Base-by-base conservation (phyloP, 2,329 filamentous ascomycete species). In the Macrophomina phaseolina region DNA sequence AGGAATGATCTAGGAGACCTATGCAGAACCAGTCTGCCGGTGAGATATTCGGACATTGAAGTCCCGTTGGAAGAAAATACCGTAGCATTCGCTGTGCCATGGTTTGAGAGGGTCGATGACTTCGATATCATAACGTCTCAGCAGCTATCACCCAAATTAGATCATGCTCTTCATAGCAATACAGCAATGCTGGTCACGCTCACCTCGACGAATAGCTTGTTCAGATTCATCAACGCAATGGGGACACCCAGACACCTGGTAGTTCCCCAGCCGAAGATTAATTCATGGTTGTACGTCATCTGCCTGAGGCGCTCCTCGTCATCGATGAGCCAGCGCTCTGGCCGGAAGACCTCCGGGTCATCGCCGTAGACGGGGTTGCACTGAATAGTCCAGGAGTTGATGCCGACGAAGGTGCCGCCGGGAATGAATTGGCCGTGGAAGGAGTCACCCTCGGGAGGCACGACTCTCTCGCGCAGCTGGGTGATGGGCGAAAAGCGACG, bases 401-500 rank as follows among this genome's bases (percentile, higher is more conserved):
- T 77, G 30, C 75, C 78, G n/a, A 80, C 74, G 64, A 79, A 75
- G 0, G 77, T 79, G 7, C 77, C 77, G 5, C 69, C 73, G 0
- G 78, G 77, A 6, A 75, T 75, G 63, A 75, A 79, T 65, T 77
- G 77, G 46, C 78, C 73, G 16, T 62, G 18, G n/a, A 72, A 63
- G 53, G 73, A 70, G 42, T 80, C 78, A n/a, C 77, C 77, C 18
- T 67, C 70, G 23, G 71, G 64, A 0, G 78, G 78, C 1, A 75
- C 71, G 11, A 78, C 68, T 42, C 73, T 74, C 0, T 74, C 73
- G 62, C 78, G 75, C 34, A 78, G 64, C 40, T 75, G 76, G 30
- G 72, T 73, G 12, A 74, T 69, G 3, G 78, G 77, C 4, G 82
- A 82, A 62, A 82, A 81, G 38, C 84, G 75, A 16, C 82, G 75